Conservation (phyloP, 164 flowering plant genomes). For the Berberis vulgaris region DNA sequence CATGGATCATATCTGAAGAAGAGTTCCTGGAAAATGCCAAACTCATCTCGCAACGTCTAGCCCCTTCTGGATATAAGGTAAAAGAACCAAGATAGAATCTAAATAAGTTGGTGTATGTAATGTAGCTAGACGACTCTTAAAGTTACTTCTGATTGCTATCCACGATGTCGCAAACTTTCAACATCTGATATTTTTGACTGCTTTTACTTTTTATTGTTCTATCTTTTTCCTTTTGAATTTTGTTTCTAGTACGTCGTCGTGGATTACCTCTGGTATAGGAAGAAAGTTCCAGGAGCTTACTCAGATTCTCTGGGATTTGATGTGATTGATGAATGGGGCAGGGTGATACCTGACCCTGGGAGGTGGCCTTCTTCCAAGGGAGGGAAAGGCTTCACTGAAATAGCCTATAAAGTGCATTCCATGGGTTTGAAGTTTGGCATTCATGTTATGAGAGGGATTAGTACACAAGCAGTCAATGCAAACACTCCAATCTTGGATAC, state of each 20-base stretch:
- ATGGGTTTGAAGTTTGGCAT: slow-evolving; percentile 94
- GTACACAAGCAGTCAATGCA: slow-evolving; percentile 83
- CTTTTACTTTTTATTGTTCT: no score
- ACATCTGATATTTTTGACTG: no score
- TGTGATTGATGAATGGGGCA: slow-evolving; percentile 94
- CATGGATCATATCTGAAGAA: slow-evolving; percentile 76
- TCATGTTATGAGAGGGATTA: slow-evolving; percentile 96
- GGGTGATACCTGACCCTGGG: slow-evolving; percentile 76
- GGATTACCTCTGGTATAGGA: slow-evolving; percentile 95
- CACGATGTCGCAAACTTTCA: no score
- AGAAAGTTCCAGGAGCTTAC: slow-evolving; percentile 51
- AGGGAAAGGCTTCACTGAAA: slow-evolving; percentile 75
- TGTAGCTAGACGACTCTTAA: no score
- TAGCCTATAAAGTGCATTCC: slow-evolving; percentile 64
- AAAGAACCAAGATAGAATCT: not conserved
- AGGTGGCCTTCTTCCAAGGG: slow-evolving; percentile 83
- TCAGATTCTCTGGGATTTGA: slow-evolving; percentile 69
- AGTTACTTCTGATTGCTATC: no score
- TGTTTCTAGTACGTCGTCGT: slow-evolving; percentile 71
- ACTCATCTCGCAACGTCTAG: slow-evolving; percentile 43
- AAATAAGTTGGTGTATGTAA: no score
- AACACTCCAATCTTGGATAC: slow-evolving; percentile 74
- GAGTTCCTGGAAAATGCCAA: slow-evolving; percentile 70
- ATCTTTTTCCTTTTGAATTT: no score
- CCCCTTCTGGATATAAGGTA: slow-evolving; percentile 73